Conservation (phyloP, 768 basidiomycete genomes). For the Tephrocybe rancida region DNA sequence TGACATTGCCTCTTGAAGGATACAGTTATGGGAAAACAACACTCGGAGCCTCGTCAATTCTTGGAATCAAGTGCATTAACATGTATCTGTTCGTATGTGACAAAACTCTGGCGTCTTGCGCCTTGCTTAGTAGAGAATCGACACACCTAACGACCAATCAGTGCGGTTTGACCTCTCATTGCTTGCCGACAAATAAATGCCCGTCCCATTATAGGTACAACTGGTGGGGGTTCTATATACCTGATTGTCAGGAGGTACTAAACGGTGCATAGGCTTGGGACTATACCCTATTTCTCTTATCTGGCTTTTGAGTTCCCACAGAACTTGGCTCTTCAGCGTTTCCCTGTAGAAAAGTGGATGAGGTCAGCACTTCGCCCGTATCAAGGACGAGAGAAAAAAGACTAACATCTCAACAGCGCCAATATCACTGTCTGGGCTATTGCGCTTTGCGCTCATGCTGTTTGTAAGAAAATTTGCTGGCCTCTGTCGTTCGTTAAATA, state of each 20-base stretch:
- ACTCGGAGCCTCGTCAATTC: slow-evolving; percentile 64
- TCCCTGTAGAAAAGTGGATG: slow-evolving; percentile 83
- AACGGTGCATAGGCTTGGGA: slow-evolving; percentile 58
- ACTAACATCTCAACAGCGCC: slow-evolving; percentile 35
- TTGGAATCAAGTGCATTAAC: slow-evolving; percentile 59
- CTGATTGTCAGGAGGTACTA: background rate
- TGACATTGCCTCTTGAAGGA: too few relatives aligned
- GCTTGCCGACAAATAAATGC: background rate
- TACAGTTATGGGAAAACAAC: slow-evolving; percentile 88
- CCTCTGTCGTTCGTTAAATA: slow-evolving; percentile 61
- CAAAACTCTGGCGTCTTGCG: too few relatives aligned
- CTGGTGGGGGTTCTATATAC: slow-evolving; percentile 41
- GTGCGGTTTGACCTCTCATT: slow-evolving; percentile 35
- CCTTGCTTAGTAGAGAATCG: slow-evolving; percentile 58
- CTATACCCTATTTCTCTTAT: slow-evolving; percentile 74
- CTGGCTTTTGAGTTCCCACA: slow-evolving; percentile 75
- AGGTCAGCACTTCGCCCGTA: slow-evolving; percentile 42
- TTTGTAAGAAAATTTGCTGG: slow-evolving; percentile 71
- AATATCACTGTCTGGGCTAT: slow-evolving; percentile 73
- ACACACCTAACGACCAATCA: slow-evolving; percentile 68
- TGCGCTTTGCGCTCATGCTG: slow-evolving; percentile 62
- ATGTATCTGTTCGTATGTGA: background rate
- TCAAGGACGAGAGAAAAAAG: background rate
- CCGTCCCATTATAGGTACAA: slow-evolving; percentile 50
- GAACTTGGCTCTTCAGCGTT: slow-evolving; percentile 69